Conservation (phyloP, 345 rosid genomes). For the Microthlaspi erraticum region DNA sequence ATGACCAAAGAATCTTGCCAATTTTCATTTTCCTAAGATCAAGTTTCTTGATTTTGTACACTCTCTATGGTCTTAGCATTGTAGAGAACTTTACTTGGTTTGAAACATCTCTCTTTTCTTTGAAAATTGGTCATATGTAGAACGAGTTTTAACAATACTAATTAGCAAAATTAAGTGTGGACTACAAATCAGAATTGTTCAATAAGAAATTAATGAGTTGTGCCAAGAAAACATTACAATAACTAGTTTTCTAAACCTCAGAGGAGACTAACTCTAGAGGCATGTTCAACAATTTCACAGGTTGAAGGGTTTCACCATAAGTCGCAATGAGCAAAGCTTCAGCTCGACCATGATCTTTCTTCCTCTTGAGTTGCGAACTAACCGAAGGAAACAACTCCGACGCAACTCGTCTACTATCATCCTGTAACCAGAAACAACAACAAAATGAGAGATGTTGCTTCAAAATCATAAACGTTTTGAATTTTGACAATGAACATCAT, state of each 20-base stretch:
- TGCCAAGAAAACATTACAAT: conserved; percentile 10
- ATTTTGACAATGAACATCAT: not conserved
- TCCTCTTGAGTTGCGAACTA: conserved; percentile 62
- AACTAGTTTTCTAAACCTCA: conserved; percentile 33
- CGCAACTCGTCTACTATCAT: conserved; percentile 84
- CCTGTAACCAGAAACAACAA: conserved; percentile 50
- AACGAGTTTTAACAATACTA: not conserved
- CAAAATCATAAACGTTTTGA: not conserved
- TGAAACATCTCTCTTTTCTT: no score
- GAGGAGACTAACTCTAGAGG: conserved; percentile 28
- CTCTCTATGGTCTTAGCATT: no score
- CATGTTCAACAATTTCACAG: conserved; percentile 43
- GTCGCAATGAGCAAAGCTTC: conserved; percentile 90
- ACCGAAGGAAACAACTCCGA: conserved; percentile 73
- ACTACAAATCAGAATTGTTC: conserved; percentile 3
- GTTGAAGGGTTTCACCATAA: conserved; percentile 64
- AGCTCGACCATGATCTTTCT: conserved; percentile 95
- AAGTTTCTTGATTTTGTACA: no score
- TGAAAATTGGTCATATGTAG: no score
- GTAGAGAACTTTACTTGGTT: no score
- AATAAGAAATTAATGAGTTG: conserved; percentile 8
- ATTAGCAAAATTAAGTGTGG: not conserved
- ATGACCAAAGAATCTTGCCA: no score
- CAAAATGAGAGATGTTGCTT: not conserved
- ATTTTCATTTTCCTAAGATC: no score